Evolutionary conservation across 352 stramenopile species (phyloP).

Genomic region (Pythium volutum): DNA sequence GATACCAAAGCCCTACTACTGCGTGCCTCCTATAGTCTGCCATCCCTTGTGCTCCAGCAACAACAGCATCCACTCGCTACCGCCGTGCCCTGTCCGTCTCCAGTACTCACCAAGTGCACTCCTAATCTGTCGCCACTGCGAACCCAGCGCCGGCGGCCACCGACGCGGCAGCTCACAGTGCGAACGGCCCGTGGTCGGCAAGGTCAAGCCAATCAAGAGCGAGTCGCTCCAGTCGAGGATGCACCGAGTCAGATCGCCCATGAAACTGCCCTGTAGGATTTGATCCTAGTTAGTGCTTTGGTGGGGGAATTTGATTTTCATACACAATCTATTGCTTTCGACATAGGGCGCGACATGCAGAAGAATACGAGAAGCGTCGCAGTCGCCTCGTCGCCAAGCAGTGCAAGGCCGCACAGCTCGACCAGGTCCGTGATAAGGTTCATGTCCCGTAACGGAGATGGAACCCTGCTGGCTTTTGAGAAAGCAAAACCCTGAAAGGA

Average conservation of each 20-base stretch:
- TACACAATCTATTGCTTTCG: too few species aligned
- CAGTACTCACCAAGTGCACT: constrained; percentile 16
- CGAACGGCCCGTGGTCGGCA: not conserved
- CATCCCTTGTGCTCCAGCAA: constrained; percentile 22
- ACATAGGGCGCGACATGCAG: constrained; percentile 1
- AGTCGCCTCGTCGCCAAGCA: constrained; percentile 4
- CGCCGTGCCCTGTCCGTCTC: constrained; percentile 6
- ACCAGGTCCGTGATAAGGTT: constrained; percentile 23
- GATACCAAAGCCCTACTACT: not conserved
- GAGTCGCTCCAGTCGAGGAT: not conserved
- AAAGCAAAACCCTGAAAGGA: not conserved
- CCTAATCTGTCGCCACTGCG: constrained; percentile 17
- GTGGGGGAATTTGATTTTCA: too few species aligned
- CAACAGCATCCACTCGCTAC: not conserved
- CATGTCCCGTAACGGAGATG: not conserved
- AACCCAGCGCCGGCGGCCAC: constrained; percentile 8
- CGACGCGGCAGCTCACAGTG: constrained; percentile 6
- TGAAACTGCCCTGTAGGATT: constrained; percentile 7
- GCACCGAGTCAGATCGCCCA: constrained; percentile 1
- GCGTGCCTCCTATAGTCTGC: constrained; percentile 33
- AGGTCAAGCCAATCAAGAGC: not conserved
- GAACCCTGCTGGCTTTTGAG: not conserved
- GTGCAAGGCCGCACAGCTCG: constrained; percentile 28
- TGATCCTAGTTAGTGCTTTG: not conserved
- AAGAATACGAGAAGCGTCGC: constrained; percentile 10